Base-by-base conservation (phyloP, 2,329 filamentous ascomycete species). In the Colletotrichum graminicola region DNA sequence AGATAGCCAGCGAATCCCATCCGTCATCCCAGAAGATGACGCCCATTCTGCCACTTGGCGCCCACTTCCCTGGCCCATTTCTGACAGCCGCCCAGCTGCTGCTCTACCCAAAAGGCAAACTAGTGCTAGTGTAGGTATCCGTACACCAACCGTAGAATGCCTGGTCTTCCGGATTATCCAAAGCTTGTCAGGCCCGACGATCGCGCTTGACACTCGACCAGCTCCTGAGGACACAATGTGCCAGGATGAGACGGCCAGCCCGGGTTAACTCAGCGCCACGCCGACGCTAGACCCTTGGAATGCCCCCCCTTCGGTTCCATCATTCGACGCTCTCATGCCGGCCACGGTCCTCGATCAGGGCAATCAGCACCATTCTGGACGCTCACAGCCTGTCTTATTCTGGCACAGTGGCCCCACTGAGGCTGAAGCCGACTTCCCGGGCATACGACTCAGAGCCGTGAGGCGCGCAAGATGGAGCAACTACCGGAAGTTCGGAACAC, bases 261-360 rank as follows among this genome's bases (percentile, higher is more conserved):
- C 51, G 57, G 26, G 59, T 55, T 54, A 34, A 60, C 52, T 60
- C 65, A 68, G 69, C 69, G 69, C 69, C 69, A 68, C 69, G 51
- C 69, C 65, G 65, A 69, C 41, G 69, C 62, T 45, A 47, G 47
- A 61, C 43, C 65, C 59, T 72, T 60, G 59, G 54, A 64, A 68
- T 68, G 47, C 52, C 59, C 60, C 14, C 65, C 52, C 68, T 8
- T 10, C 18, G 1, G 59, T 57, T 63, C 65, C 65, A 71, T 63
- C 7, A 56, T 23, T 36, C 65, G 68, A 59, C 57, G 34, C 52
- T 55, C 59, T 65, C 52, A 71, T 60, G 65, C 68, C 59, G 68
- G 65, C 47, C 52, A 32, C 64, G 41, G 59, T 71, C 41, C 59
- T 71, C 39, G 12, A 59, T 68, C 59, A 71, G 69, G 59, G 26